Percentiles rank a stretch among this genome's conserved stretches.
phyloP scores from a whole-genome alignment of 2,329 filamentous ascomycete species.

The Fusarium sp. region DNA sequence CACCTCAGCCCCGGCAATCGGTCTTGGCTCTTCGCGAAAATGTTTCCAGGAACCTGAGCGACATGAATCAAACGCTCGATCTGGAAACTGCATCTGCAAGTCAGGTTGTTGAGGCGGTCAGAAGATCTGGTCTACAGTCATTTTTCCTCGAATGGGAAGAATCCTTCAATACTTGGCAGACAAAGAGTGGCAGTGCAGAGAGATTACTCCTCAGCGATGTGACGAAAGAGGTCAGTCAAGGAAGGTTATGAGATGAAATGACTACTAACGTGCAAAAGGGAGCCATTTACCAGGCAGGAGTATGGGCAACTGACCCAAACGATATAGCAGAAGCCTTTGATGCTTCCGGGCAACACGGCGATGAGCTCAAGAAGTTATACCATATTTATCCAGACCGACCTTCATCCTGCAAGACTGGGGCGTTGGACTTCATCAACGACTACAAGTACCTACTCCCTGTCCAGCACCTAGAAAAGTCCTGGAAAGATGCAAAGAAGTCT shows the following conservation, averaged over 20 bases:
- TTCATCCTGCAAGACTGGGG: conserved; percentile 55
- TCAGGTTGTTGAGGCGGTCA: conserved; percentile 5
- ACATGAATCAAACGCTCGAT: conserved; percentile 38
- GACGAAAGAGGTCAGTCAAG: neutral
- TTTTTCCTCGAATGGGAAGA: conserved; percentile 26
- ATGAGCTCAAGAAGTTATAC: conserved; percentile 55
- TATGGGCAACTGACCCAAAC: rapidly evolving
- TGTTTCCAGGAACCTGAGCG: neutral
- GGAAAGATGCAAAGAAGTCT: conserved; percentile 43
- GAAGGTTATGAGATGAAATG: rapidly evolving
- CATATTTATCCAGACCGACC: conserved; percentile 54
- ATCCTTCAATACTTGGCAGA: neutral
- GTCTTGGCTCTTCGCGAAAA: neutral
- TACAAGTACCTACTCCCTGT: conserved; percentile 47
- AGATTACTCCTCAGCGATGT: conserved; percentile 4
- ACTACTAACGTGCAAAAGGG: neutral
- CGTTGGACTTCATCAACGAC: conserved; percentile 54
- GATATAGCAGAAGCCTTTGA: neutral
- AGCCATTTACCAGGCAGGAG: neutral
- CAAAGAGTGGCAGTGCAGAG: neutral
- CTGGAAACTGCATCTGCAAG: neutral
- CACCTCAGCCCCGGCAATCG: conserved; percentile 49
- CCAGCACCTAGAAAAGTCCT: neutral
- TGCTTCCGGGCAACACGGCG: conserved; percentile 22
- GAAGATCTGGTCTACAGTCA: neutral